A percentile compares a stretch with the other conserved stretches of the same genome.
phyloP scores from a whole-genome alignment of 371 early-diverging fungal genomes.

The Saksenaea vasiformis region DNA sequence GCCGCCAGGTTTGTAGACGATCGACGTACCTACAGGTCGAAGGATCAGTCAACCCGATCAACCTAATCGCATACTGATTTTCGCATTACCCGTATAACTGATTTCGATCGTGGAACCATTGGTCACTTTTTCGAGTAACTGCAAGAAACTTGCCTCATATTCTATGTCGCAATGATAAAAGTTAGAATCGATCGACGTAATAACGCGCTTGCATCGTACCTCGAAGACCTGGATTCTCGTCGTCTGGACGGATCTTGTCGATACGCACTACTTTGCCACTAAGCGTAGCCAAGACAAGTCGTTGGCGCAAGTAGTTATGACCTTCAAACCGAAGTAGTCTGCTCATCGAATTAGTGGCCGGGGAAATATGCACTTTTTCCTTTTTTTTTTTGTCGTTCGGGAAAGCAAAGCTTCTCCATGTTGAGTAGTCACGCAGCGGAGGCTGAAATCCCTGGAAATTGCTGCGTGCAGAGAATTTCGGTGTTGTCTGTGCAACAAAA shows the following conservation, averaged over 20 bases:
- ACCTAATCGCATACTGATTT: neutral
- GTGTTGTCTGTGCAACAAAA: too few relatives aligned
- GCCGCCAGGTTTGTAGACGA: conserved; percentile 87
- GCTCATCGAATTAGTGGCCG: conserved; percentile 24
- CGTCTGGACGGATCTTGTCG: conserved; percentile 85
- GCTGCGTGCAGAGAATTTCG: too few relatives aligned
- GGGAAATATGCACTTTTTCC: neutral
- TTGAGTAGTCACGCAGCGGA: neutral
- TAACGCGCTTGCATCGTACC: conserved; percentile 38
- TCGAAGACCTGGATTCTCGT: conserved; percentile 85
- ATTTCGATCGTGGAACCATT: conserved; percentile 93
- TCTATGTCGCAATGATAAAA: conserved; percentile 48
- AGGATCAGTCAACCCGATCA: neutral
- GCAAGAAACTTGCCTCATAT: conserved; percentile 86
- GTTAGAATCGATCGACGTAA: neutral
- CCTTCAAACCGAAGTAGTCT: conserved; percentile 69
- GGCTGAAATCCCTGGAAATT: neutral
- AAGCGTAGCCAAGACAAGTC: conserved; percentile 91
- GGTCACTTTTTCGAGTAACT: conserved; percentile 88
- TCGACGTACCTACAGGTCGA: conserved; percentile 66
- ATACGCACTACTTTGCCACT: conserved; percentile 85
- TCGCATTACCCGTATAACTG: conserved; percentile 78
- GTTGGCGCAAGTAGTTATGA: conserved; percentile 82
- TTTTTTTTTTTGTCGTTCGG: neutral
- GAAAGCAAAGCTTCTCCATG: neutral